Percentiles rank a stretch among this genome's conserved stretches.
These are phyloP conservation scores for Sphagnum magellanicum DNA, from an alignment of 228 moss, liverwort and hornwort genomes.

Conservation along the genomic window DNA sequence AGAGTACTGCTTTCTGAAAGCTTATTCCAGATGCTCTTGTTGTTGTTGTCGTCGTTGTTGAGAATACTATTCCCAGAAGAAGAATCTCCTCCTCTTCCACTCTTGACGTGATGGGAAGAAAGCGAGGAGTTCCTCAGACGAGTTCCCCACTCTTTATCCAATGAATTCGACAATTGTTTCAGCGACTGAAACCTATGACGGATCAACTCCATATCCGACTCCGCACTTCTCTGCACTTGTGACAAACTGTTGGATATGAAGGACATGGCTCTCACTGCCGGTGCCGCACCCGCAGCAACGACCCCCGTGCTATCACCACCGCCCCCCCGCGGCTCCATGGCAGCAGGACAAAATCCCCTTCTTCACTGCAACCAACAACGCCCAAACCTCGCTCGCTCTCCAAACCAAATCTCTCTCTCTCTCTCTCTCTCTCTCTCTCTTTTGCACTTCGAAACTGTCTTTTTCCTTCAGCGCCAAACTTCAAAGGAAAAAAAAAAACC, in stretches of 20 bases:
- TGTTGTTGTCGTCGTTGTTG: constrained; percentile 12
- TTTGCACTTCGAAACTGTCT: no score
- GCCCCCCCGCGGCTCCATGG: no score
- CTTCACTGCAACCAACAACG: no score
- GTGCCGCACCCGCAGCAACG: constrained; percentile 38
- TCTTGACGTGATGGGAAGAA: constrained; percentile 5
- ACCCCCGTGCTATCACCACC: constrained; percentile 9
- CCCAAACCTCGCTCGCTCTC: no score
- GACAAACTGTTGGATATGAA: constrained; percentile 88
- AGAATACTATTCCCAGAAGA: no score
- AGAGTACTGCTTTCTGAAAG: constrained; percentile 68
- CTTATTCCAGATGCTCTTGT: constrained; percentile 65
- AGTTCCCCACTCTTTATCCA: constrained; percentile 96
- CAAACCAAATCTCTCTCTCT: no score
- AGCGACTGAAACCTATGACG: constrained; percentile 79
- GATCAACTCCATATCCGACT: constrained; percentile 88
- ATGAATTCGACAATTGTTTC: constrained; percentile 74
- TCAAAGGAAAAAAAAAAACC: no score
- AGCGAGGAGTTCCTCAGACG: constrained; percentile 57
- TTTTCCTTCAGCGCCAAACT: no score
- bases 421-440: no score
- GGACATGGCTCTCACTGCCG: constrained; percentile 76
- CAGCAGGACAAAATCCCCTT: no score
- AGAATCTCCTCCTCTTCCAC: no score
- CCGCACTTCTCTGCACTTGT: constrained; percentile 90